Evolutionary conservation across 495 filamentous ascomycete genomes (phyloP).

Genomic region (Bacidia gigantensis): DNA sequence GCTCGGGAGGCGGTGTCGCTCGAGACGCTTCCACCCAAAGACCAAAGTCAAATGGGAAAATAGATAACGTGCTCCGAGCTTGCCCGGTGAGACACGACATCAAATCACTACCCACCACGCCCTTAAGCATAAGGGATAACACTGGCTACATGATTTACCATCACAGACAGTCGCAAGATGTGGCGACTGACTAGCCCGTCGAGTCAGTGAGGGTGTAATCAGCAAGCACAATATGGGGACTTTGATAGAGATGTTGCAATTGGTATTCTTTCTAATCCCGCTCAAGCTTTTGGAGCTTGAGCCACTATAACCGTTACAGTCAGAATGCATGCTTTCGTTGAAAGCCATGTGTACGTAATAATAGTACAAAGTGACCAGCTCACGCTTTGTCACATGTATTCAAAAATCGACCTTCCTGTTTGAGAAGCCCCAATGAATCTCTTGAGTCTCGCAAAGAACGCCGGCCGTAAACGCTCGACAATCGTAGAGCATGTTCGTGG

Average conservation of each 20-base stretch:
- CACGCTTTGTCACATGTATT: background rate
- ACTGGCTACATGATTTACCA: too few species aligned
- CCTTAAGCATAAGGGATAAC: too few species aligned
- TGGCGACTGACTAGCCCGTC: too few species aligned
- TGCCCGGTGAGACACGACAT: too few species aligned
- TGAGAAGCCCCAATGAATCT: background rate
- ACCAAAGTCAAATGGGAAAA: too few species aligned
- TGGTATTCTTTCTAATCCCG: background rate
- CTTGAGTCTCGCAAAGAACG: background rate
- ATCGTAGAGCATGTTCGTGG: background rate
- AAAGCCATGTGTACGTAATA: background rate
- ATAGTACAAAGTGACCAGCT: background rate
- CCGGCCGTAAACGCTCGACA: background rate
- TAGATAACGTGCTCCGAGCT: too few species aligned
- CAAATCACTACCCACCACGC: too few species aligned
- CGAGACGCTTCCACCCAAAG: too few species aligned
- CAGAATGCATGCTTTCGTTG: background rate
- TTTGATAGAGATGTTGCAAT: slow-evolving; percentile 40
- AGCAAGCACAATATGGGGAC: slow-evolving; percentile 46
- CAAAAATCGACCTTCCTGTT: background rate
- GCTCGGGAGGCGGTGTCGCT: too few species aligned
- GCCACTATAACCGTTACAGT: background rate
- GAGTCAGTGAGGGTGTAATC: too few species aligned
- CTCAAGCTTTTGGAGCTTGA: background rate
- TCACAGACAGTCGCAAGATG: too few species aligned